Base-by-base conservation (phyloP, 352 stramenopile species). In the Pythium periplocum region DNA sequence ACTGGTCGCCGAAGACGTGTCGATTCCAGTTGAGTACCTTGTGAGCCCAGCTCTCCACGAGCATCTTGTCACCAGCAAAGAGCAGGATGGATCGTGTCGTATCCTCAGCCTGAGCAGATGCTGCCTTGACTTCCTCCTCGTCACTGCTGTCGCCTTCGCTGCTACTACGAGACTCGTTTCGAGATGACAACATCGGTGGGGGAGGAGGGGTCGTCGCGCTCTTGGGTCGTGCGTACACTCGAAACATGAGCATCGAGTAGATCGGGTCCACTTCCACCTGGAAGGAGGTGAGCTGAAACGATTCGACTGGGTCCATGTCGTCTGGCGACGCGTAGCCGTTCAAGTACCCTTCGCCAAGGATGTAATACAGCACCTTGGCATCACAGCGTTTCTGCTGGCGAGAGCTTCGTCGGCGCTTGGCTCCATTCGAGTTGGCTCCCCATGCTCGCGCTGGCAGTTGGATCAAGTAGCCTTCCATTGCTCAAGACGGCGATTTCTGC, bases 391-490 rank as follows among this genome's bases (percentile, higher is more conserved):
- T 48, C 9, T n/a, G 43, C 10, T 9, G 43, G 43, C 43, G 6
- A 6, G 9, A 48, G 6, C 31, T 39, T 45, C 42, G 33, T 54
- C 2, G 52, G 11, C 26, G 10, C 10, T 4, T 26, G 36, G 6
- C 26, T 26, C 36, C 51, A 39, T 30, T 45, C 42, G 39, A 42
- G 38, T 12, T 42, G 7, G 38, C 7, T 12, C 38, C 39, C 66
- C 69, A 68, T 33, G 57, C 57, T 42, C 52, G 26, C 4, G 51
- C 34, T n/a, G 79, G 76, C 31, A 90, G 50, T 1, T 76, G 79
- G 35, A 90, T 83, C 61, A 90, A 74, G 59, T 75, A 90, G 39
- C 79, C 76, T 52, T 90, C 79, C 79, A 90, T 90, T 26, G 17
- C 17, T 26, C 17, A 26, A 26, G 17, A 26, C 17, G 17, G 0